Percentiles rank a stretch among this genome's conserved stretches.
Evolutionary conservation across 164 flowering plant genomes (phyloP).

Genomic region (Umbellularia californica): DNA sequence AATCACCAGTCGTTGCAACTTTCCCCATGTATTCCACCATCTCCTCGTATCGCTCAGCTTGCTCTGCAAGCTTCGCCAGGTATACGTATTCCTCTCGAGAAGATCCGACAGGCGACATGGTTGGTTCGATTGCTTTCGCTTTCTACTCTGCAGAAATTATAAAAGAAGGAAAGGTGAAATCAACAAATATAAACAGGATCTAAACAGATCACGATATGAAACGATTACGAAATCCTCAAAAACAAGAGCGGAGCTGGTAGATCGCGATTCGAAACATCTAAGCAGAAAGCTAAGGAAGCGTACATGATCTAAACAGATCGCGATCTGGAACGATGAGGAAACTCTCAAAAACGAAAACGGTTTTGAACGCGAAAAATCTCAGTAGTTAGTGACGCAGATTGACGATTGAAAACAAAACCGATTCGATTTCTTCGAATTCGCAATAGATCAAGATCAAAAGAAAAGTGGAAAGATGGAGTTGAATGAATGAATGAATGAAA

Average conservation of each 20-base stretch:
- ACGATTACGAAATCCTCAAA: background rate
- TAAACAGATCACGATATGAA: background rate
- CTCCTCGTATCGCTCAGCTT: constrained; percentile 18
- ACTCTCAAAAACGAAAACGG: no score
- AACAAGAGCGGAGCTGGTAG: background rate
- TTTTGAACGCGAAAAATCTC: no score
- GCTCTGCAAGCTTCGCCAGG: constrained; percentile 17
- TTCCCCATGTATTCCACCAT: constrained; percentile 19
- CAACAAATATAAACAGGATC: background rate
- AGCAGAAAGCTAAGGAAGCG: background rate
- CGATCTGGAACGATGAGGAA: background rate
- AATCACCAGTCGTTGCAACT: constrained; percentile 11
- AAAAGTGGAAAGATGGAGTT: background rate
- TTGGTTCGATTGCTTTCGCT: background rate
- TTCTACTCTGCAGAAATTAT: background rate
- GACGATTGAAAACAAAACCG: no score
- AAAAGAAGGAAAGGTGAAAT: background rate
- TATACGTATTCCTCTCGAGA: constrained; percentile 16
- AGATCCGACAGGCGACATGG: constrained; percentile 16
- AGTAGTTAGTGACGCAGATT: no score
- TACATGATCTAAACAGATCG: background rate
- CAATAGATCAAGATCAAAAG: no score
- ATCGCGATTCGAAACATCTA: background rate
- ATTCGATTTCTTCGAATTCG: no score
- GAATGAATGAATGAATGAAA: background rate